A percentile compares a stretch with the other conserved stretches of the same genome.
Conservation (phyloP, 306 rosid genomes). For the Ormosia emarginata region DNA sequence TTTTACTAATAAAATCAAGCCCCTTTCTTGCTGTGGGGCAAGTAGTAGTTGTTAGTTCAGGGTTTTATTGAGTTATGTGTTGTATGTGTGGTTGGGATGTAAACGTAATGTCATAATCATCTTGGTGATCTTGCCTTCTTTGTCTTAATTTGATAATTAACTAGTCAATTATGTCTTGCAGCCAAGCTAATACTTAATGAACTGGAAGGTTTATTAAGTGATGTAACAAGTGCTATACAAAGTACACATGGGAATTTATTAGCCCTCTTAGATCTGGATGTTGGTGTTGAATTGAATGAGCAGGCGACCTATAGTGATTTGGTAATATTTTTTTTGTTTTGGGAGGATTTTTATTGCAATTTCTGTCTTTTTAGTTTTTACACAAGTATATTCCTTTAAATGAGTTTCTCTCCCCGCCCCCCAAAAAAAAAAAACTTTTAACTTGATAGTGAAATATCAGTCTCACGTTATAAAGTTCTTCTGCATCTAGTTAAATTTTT, state of each 20-base stretch:
- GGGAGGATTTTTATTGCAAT: background rate
- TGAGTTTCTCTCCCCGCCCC: background rate
- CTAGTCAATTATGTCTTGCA: constrained; percentile 29
- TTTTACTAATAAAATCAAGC: background rate
- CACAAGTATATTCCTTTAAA: background rate
- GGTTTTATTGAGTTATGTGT: background rate
- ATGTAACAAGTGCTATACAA: constrained; percentile 41
- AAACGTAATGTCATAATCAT: background rate
- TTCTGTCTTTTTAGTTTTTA: background rate
- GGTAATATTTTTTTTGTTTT: constrained; percentile 36
- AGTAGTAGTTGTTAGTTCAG: background rate
- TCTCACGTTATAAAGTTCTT: background rate
- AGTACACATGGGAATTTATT: constrained; percentile 14
- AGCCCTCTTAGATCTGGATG: constrained; percentile 16
- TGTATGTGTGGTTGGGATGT: background rate
- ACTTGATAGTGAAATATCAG: background rate
- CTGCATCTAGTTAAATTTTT: too few relatives aligned
- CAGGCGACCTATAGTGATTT: constrained; percentile 11
- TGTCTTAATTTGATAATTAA: constrained; percentile 23
- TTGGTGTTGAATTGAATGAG: constrained; percentile 33
- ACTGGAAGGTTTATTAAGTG: constrained; percentile 49
- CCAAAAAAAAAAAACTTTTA: background rate
- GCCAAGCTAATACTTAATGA: constrained; percentile 48
- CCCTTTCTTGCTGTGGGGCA: background rate
- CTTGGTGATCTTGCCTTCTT: background rate